Base-by-base conservation (phyloP, 2,329 filamentous ascomycete species). In the Diaporthe vexans region DNA sequence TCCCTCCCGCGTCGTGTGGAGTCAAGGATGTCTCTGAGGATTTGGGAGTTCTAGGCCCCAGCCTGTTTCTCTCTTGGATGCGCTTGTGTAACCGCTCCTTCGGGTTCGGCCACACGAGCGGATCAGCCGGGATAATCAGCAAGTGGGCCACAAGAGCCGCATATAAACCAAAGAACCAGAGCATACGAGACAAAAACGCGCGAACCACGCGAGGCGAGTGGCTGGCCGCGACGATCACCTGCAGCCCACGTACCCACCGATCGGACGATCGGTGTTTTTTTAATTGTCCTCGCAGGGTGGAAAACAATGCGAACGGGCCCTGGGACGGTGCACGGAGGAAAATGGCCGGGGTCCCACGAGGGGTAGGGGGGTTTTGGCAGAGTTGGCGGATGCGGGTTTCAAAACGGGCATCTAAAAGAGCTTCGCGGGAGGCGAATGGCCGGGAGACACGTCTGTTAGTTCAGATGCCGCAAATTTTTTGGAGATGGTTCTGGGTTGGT, bases 51-150 rank as follows among this genome's bases (percentile, higher is more conserved):
- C 73, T 46, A 57, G 51, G 46, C 46, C 33, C 37, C 9, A 35
- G 52, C 43, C 51, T 43, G 26, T 37, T 29, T 67, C 71, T 61
- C 51, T 24, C 46, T 35, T 17, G 24, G 35, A 17, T 71, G 17
- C 35, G 10, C n/a, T 40, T 63, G 69, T 72, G 57, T 33, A 72
- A 52, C 69, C 69, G 52, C 52, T 72, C 69, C 57, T 63, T 63
- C 46, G 69, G 69, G 57, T 52, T 72, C 56, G 33, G 69, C 48
- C 29, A 52, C 69, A 72, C 46, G 69, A 54, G 33, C 57, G 69
- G 46, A 72, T 52, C 43, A 29, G 57, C 58, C 69, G 69, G 57
- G 69, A 63, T 33, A 33, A 54, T 37, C 57, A 63, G 33, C 56
- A 29, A 52, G 35, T 72, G 69, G 57, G 59, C 51, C 56, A 59